Evolutionary conservation across 2,329 filamentous ascomycete genomes (phyloP).

Genomic region (Fusarium praegraminearum): DNA sequence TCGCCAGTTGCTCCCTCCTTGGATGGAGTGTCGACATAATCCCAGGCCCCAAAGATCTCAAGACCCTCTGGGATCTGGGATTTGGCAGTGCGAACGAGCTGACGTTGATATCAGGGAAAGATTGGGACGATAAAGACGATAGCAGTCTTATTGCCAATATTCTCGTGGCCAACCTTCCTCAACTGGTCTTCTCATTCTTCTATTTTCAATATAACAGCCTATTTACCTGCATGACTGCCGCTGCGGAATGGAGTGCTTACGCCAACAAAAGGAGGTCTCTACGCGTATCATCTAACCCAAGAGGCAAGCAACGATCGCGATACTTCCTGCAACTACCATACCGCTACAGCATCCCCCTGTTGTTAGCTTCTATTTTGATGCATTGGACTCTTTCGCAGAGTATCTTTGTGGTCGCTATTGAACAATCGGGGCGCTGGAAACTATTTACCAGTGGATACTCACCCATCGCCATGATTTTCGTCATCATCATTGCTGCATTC

Average conservation of each 20-base stretch:
- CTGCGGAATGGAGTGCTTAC: neutral
- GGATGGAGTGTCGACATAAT: accelerated
- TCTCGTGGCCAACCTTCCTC: neutral
- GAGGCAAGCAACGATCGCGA: neutral
- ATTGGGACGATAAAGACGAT: neutral
- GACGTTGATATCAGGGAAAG: neutral
- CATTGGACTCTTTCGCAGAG: neutral
- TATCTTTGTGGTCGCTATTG: neutral
- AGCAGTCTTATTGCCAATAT: neutral
- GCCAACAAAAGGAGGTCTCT: neutral
- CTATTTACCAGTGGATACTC: no score
- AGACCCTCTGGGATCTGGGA: neutral
- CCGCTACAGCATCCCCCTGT: accelerated
- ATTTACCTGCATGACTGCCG: neutral
- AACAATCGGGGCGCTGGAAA: no score
- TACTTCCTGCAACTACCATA: neutral
- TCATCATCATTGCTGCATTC: no score
- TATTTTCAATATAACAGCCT: neutral
- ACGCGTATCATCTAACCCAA: neutral
- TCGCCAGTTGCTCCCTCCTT: neutral
- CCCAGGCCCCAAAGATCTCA: no score
- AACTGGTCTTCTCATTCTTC: neutral
- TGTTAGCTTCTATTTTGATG: neutral
- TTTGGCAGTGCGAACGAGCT: neutral
- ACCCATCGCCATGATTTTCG: no score